Conservation (phyloP, 495 filamentous ascomycete genomes). For the Penicillium egyptiacum region DNA sequence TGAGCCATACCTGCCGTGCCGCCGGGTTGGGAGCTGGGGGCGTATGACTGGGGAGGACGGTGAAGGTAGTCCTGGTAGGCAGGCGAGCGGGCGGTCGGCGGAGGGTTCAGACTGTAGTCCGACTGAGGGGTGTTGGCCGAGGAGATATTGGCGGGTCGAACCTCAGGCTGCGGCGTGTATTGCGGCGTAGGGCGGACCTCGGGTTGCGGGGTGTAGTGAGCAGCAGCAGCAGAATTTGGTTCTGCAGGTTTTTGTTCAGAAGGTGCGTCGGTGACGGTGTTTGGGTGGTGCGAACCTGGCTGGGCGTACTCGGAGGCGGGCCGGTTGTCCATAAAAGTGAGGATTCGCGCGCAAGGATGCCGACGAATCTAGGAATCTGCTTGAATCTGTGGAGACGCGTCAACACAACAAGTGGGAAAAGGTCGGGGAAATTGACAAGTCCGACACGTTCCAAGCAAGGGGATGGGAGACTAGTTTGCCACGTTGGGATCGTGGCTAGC, state of each 20-base stretch:
- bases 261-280: conserved; percentile 46
- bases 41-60: conserved; percentile 60
- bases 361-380: conserved; percentile 16
- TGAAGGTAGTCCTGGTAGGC: conserved; percentile 77
- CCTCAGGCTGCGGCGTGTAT: conserved; percentile 71
- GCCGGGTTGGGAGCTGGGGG: conserved; percentile 68
- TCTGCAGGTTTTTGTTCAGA: conserved; percentile 85
- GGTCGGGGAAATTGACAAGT: conserved; percentile 37
- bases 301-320: conserved; percentile 91
- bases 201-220: conserved; percentile 48
- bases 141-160: conserved; percentile 62
- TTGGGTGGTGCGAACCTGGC: conserved; percentile 93
- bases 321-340: conserved; percentile 74
- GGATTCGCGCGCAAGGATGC: conserved; percentile 20
- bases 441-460: conserved; percentile 34
- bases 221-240: conserved; percentile 76
- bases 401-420: conserved; percentile 9
- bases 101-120: conserved; percentile 80
- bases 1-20: conserved; percentile 92
- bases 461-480: conserved; percentile 30
- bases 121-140: conserved; percentile 81
- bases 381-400: conserved; percentile 20
- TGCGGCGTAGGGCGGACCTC: conserved; percentile 48
- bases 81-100: conserved; percentile 64
- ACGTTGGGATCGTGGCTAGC: conserved; percentile 28